phyloP scores from a whole-genome alignment of 768 basidiomycete species.

The Sutorius australiensis region DNA sequence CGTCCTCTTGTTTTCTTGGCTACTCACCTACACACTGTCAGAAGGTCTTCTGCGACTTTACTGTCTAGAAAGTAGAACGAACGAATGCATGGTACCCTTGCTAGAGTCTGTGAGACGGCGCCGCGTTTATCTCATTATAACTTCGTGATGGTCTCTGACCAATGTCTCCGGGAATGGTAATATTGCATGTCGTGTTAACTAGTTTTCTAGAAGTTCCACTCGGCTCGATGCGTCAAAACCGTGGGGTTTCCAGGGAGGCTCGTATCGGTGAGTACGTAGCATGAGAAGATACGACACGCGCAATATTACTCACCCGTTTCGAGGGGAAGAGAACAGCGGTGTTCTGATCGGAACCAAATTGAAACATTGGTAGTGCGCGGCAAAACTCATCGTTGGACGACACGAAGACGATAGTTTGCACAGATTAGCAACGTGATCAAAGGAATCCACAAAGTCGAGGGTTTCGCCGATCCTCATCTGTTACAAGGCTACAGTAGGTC shows the following conservation, averaged over 20 bases:
- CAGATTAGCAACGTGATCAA: too few relatives aligned
- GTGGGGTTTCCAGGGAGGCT: not conserved
- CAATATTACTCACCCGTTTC: not conserved
- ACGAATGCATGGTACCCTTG: constrained; percentile 2
- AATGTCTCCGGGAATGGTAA: constrained; percentile 4
- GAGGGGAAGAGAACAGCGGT: not conserved
- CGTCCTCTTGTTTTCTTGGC: constrained; percentile 18
- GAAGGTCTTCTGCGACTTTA: constrained; percentile 3
- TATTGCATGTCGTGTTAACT: not conserved
- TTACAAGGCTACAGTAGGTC: too few relatives aligned
- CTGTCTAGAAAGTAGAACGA: constrained; percentile 8
- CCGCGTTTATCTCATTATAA: constrained; percentile 6
- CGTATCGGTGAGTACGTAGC: not conserved
- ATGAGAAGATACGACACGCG: not conserved
- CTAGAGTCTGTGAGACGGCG: not conserved
- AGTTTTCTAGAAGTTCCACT: constrained; percentile 1
- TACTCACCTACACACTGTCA: constrained; percentile 4
- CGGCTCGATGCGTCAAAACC: not conserved
- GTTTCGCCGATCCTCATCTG: too few relatives aligned
- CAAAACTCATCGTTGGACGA: too few relatives aligned
- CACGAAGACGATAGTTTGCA: too few relatives aligned
- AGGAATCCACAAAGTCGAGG: too few relatives aligned
- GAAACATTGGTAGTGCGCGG: too few relatives aligned
- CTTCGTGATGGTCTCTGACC: constrained; percentile 1
- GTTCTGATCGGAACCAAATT: not conserved